A percentile compares a stretch with the other conserved stretches of the same genome.
Evolutionary conservation across 805 yeast species (phyloP).

Genomic region (Wickerhamiella nectarea): DNA sequence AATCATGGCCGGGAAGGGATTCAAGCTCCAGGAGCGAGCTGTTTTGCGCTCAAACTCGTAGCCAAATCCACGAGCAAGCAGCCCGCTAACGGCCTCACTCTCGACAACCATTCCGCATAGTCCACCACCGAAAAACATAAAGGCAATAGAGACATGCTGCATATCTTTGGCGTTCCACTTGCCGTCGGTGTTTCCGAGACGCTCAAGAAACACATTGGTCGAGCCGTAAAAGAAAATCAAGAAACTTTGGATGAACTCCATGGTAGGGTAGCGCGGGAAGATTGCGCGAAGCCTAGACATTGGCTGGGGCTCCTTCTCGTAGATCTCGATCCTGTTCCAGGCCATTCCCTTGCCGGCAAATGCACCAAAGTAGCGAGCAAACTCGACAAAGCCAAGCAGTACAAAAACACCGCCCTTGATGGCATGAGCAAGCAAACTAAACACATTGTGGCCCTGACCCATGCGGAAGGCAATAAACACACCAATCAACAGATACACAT

Average conservation of each 20-base stretch:
- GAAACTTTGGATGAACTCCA: constrained; percentile 74
- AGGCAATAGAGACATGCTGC: constrained; percentile 84
- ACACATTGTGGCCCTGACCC: constrained; percentile 55
- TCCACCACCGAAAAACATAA: constrained; percentile 84
- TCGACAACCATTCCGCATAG: constrained; percentile 80
- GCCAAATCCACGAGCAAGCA: constrained; percentile 17
- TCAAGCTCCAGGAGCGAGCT: constrained; percentile 49
- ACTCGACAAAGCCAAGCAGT: constrained; percentile 57
- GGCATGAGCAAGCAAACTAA: constrained; percentile 83
- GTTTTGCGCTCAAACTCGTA: constrained; percentile 7
- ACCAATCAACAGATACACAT: constrained; percentile 42
- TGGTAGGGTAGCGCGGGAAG: constrained; percentile 40
- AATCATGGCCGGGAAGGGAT: constrained; percentile 87
- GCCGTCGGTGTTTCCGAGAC: constrained; percentile 64
- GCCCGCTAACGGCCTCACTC: constrained; percentile 26
- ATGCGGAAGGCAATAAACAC: constrained; percentile 53
- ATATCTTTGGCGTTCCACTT: constrained; percentile 81
- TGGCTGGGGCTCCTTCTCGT: constrained; percentile 6
- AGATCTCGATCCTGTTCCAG: constrained; percentile 45
- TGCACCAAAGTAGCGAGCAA: constrained; percentile 80
- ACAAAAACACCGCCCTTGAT: constrained; percentile 91
- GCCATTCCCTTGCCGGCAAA: constrained; percentile 70
- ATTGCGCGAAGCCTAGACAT: constrained; percentile 11
- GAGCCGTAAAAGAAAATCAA: constrained; percentile 77
- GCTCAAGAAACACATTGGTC: constrained; percentile 85